These are phyloP conservation scores for Paraglomus brasilianum DNA, from an alignment of 192 early-diverging fungal genomes.

Conservation along the genomic window DNA sequence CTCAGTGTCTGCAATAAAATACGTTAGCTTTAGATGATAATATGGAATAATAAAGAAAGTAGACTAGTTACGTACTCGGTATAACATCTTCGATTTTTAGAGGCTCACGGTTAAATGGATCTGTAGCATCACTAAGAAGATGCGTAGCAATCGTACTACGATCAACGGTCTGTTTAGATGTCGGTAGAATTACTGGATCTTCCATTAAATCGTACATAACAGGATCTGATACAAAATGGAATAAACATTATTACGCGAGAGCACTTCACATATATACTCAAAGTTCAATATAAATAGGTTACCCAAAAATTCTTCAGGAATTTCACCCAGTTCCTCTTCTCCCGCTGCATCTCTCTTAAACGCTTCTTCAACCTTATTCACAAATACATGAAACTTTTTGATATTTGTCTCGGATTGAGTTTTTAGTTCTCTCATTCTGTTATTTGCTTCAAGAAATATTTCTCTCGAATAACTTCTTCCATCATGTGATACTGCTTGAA, in stretches of 20 bases:
- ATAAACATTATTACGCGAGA: background rate
- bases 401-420: constrained; percentile 69
- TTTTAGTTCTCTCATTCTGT: constrained; percentile 62
- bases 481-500: constrained; percentile 80
- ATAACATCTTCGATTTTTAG: constrained; percentile 83
- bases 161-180: constrained; percentile 78
- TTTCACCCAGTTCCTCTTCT: constrained; percentile 77
- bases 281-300: constrained; percentile 21
- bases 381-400: constrained; percentile 61
- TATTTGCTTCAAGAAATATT: constrained; percentile 73
- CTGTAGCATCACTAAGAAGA: constrained; percentile 80
- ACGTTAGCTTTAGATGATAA: background rate
- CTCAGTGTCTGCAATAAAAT: constrained; percentile 50
- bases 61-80: constrained; percentile 58
- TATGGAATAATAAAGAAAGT: background rate
- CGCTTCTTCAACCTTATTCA: constrained; percentile 69
- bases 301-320: constrained; percentile 91
- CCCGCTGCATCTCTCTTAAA: constrained; percentile 59
- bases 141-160: constrained; percentile 85
- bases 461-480: constrained; percentile 78
- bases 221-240: constrained; percentile 57
- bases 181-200: constrained; percentile 91
- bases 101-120: constrained; percentile 93
- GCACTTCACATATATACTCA: background rate
- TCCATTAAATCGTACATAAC: constrained; percentile 85